phyloP scores from a whole-genome alignment of 768 basidiomycete species.

The Pulveroboletus ravenelii region DNA sequence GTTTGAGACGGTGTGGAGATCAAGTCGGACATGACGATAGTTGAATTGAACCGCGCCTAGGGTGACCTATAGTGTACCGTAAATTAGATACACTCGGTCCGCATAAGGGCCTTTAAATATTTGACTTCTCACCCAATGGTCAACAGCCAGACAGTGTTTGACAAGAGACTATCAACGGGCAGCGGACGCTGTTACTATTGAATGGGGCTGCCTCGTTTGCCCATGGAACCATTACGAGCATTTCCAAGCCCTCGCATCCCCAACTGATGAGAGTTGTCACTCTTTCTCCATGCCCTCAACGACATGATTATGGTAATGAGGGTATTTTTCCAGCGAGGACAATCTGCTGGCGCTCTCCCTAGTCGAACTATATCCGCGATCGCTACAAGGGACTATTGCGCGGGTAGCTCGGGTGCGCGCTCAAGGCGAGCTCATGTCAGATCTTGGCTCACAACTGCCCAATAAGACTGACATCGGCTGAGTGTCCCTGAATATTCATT shows the following conservation, averaged over 20 bases:
- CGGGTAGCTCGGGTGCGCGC: not conserved
- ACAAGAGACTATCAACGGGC: not conserved
- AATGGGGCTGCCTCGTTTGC: not conserved
- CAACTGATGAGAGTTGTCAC: too few relatives aligned
- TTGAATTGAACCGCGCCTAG: not conserved
- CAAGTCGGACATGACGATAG: conserved; percentile 17
- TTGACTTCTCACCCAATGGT: not conserved
- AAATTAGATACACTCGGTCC: not conserved
- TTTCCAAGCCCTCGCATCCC: too few relatives aligned
- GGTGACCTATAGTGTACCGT: not conserved
- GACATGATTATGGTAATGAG: too few relatives aligned
- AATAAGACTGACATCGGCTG: too few relatives aligned
- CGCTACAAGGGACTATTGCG: too few relatives aligned
- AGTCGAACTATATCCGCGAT: too few relatives aligned
- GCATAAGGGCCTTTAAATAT: not conserved
- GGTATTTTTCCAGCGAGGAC: too few relatives aligned
- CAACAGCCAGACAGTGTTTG: not conserved
- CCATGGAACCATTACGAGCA: not conserved
- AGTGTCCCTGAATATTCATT: too few relatives aligned
- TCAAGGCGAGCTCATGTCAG: not conserved
- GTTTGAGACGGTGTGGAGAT: conserved; percentile 22
- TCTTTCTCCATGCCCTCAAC: not conserved
- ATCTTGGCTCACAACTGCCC: not conserved
- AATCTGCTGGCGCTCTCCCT: too few relatives aligned
- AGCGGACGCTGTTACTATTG: not conserved